These are phyloP conservation scores for Cordyceps tenuipes DNA, from an alignment of 2,329 filamentous ascomycete genomes.

Conservation along the genomic window DNA sequence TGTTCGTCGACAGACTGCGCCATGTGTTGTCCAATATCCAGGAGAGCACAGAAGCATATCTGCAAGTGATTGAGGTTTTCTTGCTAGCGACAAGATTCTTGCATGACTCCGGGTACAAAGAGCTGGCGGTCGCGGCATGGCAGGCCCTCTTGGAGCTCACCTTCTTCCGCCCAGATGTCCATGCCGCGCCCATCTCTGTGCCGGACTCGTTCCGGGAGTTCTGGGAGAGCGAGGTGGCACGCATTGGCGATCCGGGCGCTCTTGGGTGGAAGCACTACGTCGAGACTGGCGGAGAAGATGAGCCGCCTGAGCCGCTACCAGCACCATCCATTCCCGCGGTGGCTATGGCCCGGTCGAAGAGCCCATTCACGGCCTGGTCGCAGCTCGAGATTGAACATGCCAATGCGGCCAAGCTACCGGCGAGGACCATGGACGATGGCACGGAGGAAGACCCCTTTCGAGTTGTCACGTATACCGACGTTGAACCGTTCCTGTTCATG, in stretches of 20 bases:
- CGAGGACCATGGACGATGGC: constrained; percentile 65
- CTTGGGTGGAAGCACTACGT: constrained; percentile 60
- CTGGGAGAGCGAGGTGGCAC: constrained; percentile 77
- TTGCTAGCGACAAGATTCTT: constrained; percentile 67
- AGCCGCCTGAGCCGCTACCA: constrained; percentile 31
- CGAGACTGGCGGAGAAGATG: constrained; percentile 25
- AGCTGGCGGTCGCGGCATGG: constrained; percentile 72
- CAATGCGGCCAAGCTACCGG: constrained; percentile 49
- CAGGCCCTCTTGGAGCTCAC: constrained; percentile 71
- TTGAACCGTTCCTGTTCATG: constrained; percentile 53
- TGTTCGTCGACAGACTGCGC: constrained; percentile 47
- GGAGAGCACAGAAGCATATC: constrained; percentile 1
- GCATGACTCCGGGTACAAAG: constrained; percentile 67
- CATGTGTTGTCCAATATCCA: constrained; percentile 10
- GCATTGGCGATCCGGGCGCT: constrained; percentile 66
- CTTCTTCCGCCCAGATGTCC: constrained; percentile 46
- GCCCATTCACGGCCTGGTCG: constrained; percentile 45
- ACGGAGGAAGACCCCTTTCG: constrained; percentile 76
- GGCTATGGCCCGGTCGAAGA: constrained; percentile 23
- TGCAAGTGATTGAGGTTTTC: constrained; percentile 56
- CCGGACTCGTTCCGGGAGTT: constrained; percentile 55
- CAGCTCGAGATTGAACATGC: constrained; percentile 44
- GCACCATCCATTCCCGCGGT: constrained; percentile 10
- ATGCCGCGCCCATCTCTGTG: constrained; percentile 16
- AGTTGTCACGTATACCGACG: constrained; percentile 70